phyloP scores from a whole-genome alignment of 2,329 filamentous ascomycete species.

The Penicillium sp. region DNA sequence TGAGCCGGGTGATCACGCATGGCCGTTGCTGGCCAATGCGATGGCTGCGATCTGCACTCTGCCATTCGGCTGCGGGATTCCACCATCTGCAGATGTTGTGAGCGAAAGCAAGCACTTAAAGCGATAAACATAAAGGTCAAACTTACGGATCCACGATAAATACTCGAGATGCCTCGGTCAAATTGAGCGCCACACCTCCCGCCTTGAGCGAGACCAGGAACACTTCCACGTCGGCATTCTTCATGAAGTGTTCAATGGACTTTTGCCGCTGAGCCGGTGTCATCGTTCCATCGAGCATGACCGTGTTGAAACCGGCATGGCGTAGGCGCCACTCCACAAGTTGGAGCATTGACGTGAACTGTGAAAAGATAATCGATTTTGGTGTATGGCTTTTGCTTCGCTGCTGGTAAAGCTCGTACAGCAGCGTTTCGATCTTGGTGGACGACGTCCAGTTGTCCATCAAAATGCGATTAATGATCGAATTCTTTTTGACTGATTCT shows the following conservation, averaged over 20 bases:
- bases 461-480: constrained; percentile 97
- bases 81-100: constrained; percentile 71
- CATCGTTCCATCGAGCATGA: constrained; percentile 98
- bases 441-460: constrained; percentile 99
- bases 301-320: constrained; percentile 94
- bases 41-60: constrained; percentile 90
- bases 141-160: constrained; percentile 95
- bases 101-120: constrained; percentile 8
- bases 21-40: constrained; percentile 93
- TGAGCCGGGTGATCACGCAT: constrained; percentile 90
- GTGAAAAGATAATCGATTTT: constrained; percentile 97
- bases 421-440: constrained; percentile 94
- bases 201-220: constrained; percentile 96
- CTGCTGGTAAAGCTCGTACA: constrained; percentile 90
- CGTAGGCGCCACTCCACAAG: constrained; percentile 95
- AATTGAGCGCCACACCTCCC: constrained; percentile 89
- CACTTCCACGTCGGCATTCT: constrained; percentile 87
- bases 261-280: constrained; percentile 89
- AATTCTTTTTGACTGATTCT: constrained; percentile 83
- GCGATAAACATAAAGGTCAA: background rate
- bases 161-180: constrained; percentile 91
- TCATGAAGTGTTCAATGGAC: constrained; percentile 97
- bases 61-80: constrained; percentile 99
- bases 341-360: constrained; percentile 97
- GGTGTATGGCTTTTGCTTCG: constrained; percentile 89